Evolutionary conservation across 2,329 filamentous ascomycete genomes (phyloP), one percentile per base, ranked within the genome.

Genomic region (Xylariaceae sp.): DNA sequence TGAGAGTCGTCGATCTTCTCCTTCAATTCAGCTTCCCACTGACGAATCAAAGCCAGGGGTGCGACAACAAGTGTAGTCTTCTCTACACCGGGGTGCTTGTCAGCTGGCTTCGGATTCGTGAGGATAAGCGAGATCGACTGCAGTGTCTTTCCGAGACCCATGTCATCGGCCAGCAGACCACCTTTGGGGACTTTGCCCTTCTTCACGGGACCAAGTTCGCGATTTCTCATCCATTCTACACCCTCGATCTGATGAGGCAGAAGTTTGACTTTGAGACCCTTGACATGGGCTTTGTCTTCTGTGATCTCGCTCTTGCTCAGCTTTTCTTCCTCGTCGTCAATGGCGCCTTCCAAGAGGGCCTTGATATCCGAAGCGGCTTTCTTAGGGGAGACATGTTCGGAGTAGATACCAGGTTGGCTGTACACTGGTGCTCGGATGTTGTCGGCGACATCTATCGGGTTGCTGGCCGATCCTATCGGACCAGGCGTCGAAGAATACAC

Each of bases 131-230:
- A 87, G 59, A 99, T 89, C 1, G 92, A 91, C 75, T 99, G 94
- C 11, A 99, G 83, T 0, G 94, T 99, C 79, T 99, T 99, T 60
- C 94, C 94, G 11, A 97, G 79, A 65, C 93, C 93, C 93, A 97
- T 95, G 72, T 99, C 94, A 69, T 99, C 94, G 15, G 94, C 94
- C 41, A 99, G 82, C 64, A 99, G 96, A 15, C 94, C 94, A 41
- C 94, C 94, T 67, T 95, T 94, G 35, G 93, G 92, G 8, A 95
- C 82, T 62, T 78, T 84, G 60, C 89, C 90, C 67, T 88, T 88
- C 76, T 94, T 96, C 61, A 89, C 86, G 15, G 86, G 86, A 2
- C 93, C 92, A 9, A 91, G 86, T 75, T 99, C 94, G 68, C 95
- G 91, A 60, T 92, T 89, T 58, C 84, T 88, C 91, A 99, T 96